Percentiles rank a stretch among this genome's conserved stretches.
Evolutionary conservation across 2,329 filamentous ascomycete genomes (phyloP).

Genomic region (Trichoderma aggressivum): DNA sequence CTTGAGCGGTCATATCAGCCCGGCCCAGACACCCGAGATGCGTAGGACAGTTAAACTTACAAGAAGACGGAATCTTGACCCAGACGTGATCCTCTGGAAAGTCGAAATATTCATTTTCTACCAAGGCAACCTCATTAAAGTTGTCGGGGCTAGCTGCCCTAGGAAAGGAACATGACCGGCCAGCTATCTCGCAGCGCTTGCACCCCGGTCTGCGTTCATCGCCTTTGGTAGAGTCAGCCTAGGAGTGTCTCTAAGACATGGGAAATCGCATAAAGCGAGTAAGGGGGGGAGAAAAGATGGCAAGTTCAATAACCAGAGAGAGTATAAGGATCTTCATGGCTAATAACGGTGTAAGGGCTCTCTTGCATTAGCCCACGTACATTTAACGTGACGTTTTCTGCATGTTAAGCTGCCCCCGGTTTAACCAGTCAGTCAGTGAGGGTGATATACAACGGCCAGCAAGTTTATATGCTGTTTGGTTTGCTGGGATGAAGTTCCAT

Average conservation of each 20-base stretch:
- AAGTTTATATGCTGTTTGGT: neutral
- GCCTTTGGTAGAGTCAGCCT: neutral
- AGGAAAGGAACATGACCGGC: neutral
- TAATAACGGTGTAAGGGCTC: neutral
- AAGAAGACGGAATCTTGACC: neutral
- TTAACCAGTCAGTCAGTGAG: neutral
- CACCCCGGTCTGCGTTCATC: conserved; percentile 2
- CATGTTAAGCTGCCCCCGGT: conserved; percentile 1
- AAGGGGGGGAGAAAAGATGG: neutral
- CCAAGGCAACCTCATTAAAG: neutral
- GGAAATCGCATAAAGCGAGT: no score
- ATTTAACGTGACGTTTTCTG: conserved; percentile 10
- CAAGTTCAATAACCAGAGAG: neutral
- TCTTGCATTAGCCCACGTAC: conserved; percentile 1
- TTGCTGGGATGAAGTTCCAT: neutral
- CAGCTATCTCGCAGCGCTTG: conserved; percentile 5
- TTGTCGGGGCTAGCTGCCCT: neutral
- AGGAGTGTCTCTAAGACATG: neutral
- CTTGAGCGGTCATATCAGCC: neutral
- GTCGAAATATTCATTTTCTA: neutral
- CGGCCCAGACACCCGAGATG: neutral
- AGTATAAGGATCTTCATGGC: neutral
- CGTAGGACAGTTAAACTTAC: neutral
- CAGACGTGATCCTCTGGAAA: conserved; percentile 3
- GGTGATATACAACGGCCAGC: neutral